phyloP scores from a whole-genome alignment of 345 rosid genomes.

The Mercurialis annua region DNA sequence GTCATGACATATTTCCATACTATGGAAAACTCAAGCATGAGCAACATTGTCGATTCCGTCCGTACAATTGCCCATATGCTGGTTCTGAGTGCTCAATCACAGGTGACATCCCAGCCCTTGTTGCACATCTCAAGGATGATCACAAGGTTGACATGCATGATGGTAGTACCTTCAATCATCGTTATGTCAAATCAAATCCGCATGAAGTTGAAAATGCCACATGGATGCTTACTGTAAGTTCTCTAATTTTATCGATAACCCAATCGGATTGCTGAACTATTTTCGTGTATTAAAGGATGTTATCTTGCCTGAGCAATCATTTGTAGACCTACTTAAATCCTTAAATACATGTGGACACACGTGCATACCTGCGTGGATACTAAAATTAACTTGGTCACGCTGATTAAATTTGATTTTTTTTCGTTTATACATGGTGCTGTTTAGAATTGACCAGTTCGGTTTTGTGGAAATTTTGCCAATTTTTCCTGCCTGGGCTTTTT shows the following conservation, averaged over 20 bases:
- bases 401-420: background rate
- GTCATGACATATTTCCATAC: conserved; percentile 56
- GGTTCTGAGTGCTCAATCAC: conserved; percentile 65
- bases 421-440: background rate
- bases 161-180: conserved; percentile 77
- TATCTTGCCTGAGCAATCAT: background rate
- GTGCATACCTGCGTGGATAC: background rate
- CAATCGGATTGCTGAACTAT: background rate
- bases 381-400: background rate
- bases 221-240: conserved; percentile 77
- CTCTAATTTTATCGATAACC: background rate
- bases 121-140: conserved; percentile 68
- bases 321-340: background rate
- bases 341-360: background rate
- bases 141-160: conserved; percentile 82
- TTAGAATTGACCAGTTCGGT: background rate
- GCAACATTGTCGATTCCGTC: conserved; percentile 49
- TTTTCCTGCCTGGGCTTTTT: background rate
- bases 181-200: conserved; percentile 79
- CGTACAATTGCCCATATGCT: conserved; percentile 72
- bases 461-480: background rate
- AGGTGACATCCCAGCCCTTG: conserved; percentile 62
- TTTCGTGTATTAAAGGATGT: background rate
- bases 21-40: conserved; percentile 63
- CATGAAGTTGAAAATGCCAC: conserved; percentile 79